These are phyloP conservation scores for Chaetoceros tenuissimus DNA, from an alignment of 108 stramenopile species.

Conservation along the genomic window DNA sequence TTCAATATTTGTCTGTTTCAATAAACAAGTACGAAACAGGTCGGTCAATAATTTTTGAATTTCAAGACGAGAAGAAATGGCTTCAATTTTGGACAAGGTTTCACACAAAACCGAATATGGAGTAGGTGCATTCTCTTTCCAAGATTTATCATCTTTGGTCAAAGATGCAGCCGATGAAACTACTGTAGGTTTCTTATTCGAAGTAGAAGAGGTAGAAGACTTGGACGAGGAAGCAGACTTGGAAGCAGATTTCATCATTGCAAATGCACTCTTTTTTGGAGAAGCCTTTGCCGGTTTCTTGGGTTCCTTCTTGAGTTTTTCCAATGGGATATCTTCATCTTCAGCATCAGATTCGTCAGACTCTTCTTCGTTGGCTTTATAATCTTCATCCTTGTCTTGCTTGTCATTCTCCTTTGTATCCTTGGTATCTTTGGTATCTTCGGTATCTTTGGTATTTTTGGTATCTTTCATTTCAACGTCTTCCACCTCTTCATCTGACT, in stretches of 20 bases:
- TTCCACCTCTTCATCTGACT: constrained; percentile 1
- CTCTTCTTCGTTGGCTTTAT: constrained; percentile 5
- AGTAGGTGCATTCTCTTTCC: constrained; percentile 9
- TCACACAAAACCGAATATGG: constrained; percentile 65
- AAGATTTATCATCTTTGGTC: constrained; percentile 1
- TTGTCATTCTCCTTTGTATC: constrained; percentile 11
- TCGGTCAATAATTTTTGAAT: constrained; percentile 77
- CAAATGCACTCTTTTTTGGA: neutral
- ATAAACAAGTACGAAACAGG: constrained; percentile 52
- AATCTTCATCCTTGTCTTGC: constrained; percentile 17
- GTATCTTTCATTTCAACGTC: constrained; percentile 1
- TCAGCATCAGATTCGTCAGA: neutral
- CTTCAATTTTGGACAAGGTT: constrained; percentile 71
- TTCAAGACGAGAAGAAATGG: constrained; percentile 67
- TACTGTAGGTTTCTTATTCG: constrained; percentile 10
- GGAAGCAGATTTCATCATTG: no score
- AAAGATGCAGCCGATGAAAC: no score
- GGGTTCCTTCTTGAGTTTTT: constrained; percentile 3
- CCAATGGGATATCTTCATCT: constrained; percentile 1
- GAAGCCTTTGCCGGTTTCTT: constrained; percentile 5
- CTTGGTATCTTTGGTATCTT: constrained; percentile 1
- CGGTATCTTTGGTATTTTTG: constrained; percentile 6
- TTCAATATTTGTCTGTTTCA: constrained; percentile 13
- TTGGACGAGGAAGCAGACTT: no score
- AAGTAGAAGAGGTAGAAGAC: constrained; percentile 14